These are phyloP conservation scores for Picea mariana DNA, from an alignment of 83 land plant genomes.

Conservation along the genomic window DNA sequence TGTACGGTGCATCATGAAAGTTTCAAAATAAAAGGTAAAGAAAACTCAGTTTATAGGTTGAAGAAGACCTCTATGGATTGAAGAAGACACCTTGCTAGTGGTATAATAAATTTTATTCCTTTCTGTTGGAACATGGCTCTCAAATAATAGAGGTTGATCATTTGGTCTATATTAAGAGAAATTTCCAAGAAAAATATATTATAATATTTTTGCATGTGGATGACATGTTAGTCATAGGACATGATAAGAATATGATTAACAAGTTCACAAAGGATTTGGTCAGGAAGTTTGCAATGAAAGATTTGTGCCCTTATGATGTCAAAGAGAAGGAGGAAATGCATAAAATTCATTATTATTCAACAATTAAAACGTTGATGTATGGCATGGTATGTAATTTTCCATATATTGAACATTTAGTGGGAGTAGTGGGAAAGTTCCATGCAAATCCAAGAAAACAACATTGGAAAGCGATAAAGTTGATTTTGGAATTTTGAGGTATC, in stretches of 20 bases:
- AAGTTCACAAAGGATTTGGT: neutral
- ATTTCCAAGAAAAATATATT: neutral
- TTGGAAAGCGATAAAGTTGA: neutral
- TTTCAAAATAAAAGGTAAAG: neutral
- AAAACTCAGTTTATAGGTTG: neutral
- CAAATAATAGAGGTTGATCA: neutral
- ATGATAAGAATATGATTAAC: neutral
- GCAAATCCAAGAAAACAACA: too few species aligned
- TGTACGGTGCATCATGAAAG: neutral
- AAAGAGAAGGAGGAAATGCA: neutral
- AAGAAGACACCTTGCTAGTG: neutral
- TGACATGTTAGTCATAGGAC: neutral
- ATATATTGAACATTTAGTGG: too few species aligned
- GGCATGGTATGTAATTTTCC: too few species aligned
- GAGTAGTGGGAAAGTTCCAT: too few species aligned
- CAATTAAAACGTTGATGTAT: neutral
- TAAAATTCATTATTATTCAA: neutral
- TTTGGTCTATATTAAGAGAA: neutral
- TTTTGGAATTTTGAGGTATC: too few species aligned
- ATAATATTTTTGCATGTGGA: neutral
- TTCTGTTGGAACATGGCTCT: neutral
- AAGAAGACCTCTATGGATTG: neutral
- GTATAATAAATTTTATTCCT: too few species aligned
- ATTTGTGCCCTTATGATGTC: neutral
- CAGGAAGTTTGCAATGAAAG: neutral